Conservation (phyloP, 352 stramenopile species). For the Phytophthora sp. region DNA sequence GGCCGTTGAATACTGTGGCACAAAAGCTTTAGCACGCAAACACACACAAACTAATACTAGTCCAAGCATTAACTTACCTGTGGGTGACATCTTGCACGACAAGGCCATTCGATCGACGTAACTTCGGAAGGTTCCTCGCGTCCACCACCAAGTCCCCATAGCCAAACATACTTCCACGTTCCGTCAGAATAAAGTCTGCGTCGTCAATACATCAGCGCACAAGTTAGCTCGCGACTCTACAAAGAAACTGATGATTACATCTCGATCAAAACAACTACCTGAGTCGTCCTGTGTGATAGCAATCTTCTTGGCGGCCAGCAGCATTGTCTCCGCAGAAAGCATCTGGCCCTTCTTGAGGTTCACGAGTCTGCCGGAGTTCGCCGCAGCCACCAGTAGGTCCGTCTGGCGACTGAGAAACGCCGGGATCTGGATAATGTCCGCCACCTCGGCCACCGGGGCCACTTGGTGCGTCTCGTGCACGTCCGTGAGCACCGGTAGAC, state of each 20-base stretch:
- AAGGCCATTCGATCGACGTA: slow-evolving; percentile 60
- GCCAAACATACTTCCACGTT: slow-evolving; percentile 89
- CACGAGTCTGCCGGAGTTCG: slow-evolving; percentile 73
- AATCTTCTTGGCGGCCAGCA: slow-evolving; percentile 80
- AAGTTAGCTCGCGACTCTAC: too few relatives aligned
- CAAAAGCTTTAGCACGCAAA: neutral
- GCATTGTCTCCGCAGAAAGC: slow-evolving; percentile 85
- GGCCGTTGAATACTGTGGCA: slow-evolving; percentile 69
- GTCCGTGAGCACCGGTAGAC: slow-evolving; percentile 83
- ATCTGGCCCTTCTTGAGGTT: slow-evolving; percentile 93
- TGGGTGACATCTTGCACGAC: slow-evolving; percentile 91
- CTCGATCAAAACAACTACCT: too few relatives aligned
- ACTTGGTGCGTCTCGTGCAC: slow-evolving; percentile 89
- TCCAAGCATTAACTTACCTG: slow-evolving; percentile 23
- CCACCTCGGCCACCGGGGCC: slow-evolving; percentile 61
- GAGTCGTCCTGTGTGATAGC: slow-evolving; percentile 58
- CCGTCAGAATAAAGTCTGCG: slow-evolving; percentile 82
- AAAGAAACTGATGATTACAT: too few relatives aligned
- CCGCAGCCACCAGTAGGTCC: slow-evolving; percentile 83
- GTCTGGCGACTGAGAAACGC: slow-evolving; percentile 91
- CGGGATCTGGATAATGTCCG: slow-evolving; percentile 88
- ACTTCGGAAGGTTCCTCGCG: slow-evolving; percentile 77
- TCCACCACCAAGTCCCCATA: slow-evolving; percentile 90
- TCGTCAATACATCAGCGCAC: neutral
- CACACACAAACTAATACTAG: neutral